A percentile compares a stretch with the other conserved stretches of the same genome.
phyloP scores from a whole-genome alignment of 441 rosid species.

The Adansonia grandidieri region DNA sequence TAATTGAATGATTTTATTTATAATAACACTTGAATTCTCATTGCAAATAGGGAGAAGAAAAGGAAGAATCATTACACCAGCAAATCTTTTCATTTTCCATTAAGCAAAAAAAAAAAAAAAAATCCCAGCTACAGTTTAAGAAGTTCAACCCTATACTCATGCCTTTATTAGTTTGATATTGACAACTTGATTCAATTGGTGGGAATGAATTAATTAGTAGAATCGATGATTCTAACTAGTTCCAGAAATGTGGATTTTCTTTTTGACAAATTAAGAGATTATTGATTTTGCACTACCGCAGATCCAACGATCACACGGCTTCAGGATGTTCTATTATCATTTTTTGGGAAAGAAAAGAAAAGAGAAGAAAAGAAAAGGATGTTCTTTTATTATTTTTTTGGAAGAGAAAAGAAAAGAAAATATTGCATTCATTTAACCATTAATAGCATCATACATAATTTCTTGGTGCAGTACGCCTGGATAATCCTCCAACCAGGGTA shows the following conservation, averaged over 20 bases:
- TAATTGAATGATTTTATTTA: background rate
- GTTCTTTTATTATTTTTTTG: too few species aligned
- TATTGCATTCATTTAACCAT: too few species aligned
- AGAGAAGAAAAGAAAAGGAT: too few species aligned
- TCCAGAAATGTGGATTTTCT: conserved; percentile 8
- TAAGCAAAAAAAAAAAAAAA: background rate
- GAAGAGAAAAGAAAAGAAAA: too few species aligned
- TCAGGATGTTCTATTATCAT: background rate
- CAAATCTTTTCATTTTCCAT: conserved; percentile 5
- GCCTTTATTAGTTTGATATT: background rate
- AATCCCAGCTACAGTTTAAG: background rate
- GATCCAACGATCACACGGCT: background rate
- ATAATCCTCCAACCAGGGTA: too few species aligned
- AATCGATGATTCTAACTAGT: background rate
- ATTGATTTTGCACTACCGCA: background rate
- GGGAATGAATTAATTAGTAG: background rate
- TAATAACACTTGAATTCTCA: background rate
- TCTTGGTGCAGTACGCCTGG: too few species aligned
- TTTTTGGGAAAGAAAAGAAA: too few species aligned
- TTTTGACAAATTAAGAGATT: background rate
- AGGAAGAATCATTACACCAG: background rate
- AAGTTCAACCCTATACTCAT: background rate
- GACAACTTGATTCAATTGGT: conserved; percentile 4
- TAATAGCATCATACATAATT: too few species aligned
- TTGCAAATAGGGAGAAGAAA: background rate